Percentiles rank a stretch among this genome's conserved stretches.
These are phyloP conservation scores for Pilatotrama ljubarskyi DNA, from an alignment of 768 basidiomycete genomes.

Conservation along the genomic window DNA sequence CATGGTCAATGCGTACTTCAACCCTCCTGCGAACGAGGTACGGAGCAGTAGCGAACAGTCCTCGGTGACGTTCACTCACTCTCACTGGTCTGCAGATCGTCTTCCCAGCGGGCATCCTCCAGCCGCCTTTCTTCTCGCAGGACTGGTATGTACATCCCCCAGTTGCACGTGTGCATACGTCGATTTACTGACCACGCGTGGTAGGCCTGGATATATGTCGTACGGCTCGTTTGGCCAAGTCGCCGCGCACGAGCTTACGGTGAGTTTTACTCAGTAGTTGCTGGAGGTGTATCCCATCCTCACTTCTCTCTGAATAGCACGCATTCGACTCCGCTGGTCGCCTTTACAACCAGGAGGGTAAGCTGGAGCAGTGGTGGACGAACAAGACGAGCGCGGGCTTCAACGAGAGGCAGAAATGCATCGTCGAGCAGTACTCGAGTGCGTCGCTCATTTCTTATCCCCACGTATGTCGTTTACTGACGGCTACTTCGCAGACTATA, in stretches of 20 bases:
- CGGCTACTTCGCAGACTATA: conserved; percentile 54
- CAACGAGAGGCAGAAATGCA: conserved; percentile 79
- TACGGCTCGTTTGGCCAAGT: conserved; percentile 94
- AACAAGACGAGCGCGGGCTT: conserved; percentile 84
- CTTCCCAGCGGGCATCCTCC: conserved; percentile 95
- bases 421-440: conserved; percentile 92
- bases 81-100: conserved; percentile 57
- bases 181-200: conserved; percentile 2
- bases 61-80: neutral
- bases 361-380: conserved; percentile 91
- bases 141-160: conserved; percentile 65
- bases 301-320: conserved; percentile 47
- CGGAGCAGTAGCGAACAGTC: neutral
- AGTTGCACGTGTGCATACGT: neutral
- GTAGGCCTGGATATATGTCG: conserved; percentile 83
- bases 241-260: conserved; percentile 89
- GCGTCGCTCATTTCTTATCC: conserved; percentile 18
- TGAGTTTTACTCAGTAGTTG: conserved; percentile 35
- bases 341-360: conserved; percentile 88
- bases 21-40: conserved; percentile 86
- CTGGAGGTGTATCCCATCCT: neutral
- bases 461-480: neutral
- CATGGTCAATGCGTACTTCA: conserved; percentile 87
- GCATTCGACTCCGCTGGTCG: conserved; percentile 90
- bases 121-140: conserved; percentile 85